Conservation (phyloP, 2,329 filamentous ascomycete genomes). For the Phialophora tarda region DNA sequence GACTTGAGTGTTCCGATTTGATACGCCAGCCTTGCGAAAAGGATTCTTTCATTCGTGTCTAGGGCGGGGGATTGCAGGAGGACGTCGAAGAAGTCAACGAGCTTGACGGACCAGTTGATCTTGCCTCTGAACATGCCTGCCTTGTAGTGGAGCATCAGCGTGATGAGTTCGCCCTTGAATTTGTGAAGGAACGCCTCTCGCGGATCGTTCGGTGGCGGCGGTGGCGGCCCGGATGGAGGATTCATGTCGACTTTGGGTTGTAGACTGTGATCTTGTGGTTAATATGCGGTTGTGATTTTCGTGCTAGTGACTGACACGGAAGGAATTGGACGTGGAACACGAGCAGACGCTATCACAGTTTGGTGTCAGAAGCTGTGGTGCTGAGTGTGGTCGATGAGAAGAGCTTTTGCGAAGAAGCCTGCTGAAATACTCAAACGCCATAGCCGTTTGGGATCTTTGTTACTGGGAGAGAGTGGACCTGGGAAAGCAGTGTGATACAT, state of each 20-base stretch:
- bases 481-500: not conserved
- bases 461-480: not conserved
- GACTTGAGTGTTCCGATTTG: not conserved
- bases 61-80: not conserved
- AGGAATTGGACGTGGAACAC: not conserved
- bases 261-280: not conserved
- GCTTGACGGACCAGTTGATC: not conserved
- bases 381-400: not conserved
- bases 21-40: not conserved
- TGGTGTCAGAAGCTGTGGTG: not conserved
- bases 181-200: not conserved
- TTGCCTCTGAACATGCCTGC: constrained; percentile 4
- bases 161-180: not conserved
- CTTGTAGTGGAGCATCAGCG: not conserved
- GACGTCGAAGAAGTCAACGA: constrained; percentile 1
- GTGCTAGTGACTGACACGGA: not conserved
- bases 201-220: not conserved
- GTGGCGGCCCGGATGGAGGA: not conserved
- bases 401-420: not conserved
- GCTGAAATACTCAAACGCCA: not conserved
- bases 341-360: not conserved
- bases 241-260: not conserved
- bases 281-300: not conserved
- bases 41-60: not conserved
- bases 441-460: not conserved